Base-by-base conservation (phyloP, 2,329 filamentous ascomycete genomes). In the Aspergillus novofumigatus region DNA sequence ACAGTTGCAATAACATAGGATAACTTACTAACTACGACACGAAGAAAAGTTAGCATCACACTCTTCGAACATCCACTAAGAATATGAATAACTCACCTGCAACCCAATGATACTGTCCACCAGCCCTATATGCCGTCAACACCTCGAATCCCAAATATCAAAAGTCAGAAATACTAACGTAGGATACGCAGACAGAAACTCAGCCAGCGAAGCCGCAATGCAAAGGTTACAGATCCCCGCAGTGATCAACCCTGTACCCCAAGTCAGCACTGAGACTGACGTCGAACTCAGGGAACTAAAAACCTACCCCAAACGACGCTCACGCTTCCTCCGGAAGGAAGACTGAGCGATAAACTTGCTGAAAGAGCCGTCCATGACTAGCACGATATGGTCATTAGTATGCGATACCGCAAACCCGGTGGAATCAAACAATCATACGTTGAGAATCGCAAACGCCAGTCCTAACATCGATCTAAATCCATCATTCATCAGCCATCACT, bases 61-160 rank as follows among this genome's bases (percentile, higher is more conserved):
- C 5, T 17, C 6, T 17, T 44, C n/a, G 3, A 6, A 17, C 3
- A 3, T 17, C 1, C 8, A 6, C 20, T 20, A 38, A 11, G 3
- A 35, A 28, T 20, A 21, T 44, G n/a, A 28, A 26, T 28, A 49
- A 57, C 69, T 65, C 65, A 69, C 72, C 78, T 54, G 87, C 86
- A 2, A 86, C 88, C 88, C 87, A 90, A 68, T 90, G 86, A 62
- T 91, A 90, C 71, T 87, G 82, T 14, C 83, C 86, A 61, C 82
- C 83, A 3, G 83, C 82, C 1, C 70, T 72, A 29, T n/a, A 11
- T 20, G 45, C 9, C 11, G 56, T 68, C 52, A 69, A 62, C 51
- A 20, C 57, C 9, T 10, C 14, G 20, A 23, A 7, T 29, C 20
- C 0, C 5, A n/a, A 23, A 4, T 2, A 28, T 4, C 28, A 49